These are phyloP conservation scores for Zymoseptoria crescenta DNA, from an alignment of 2,329 filamentous ascomycete species.

Conservation along the genomic window DNA sequence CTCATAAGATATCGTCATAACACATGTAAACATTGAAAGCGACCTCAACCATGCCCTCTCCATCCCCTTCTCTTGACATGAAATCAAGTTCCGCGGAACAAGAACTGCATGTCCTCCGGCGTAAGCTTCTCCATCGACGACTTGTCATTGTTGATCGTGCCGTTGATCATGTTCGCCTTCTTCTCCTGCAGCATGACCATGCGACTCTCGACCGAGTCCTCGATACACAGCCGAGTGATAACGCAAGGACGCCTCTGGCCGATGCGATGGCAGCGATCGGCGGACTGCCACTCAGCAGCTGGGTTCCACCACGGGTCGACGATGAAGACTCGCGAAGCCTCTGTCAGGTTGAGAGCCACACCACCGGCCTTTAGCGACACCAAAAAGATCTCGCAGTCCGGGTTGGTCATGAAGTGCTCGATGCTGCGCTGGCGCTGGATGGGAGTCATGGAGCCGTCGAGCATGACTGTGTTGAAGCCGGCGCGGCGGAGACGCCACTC, in stretches of 20 bases:
- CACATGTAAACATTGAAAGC: not conserved
- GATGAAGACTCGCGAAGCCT: conserved; percentile 91
- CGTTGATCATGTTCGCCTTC: conserved; percentile 96
- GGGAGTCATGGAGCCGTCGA: conserved; percentile 95
- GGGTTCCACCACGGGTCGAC: conserved; percentile 99
- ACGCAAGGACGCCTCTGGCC: conserved; percentile 89
- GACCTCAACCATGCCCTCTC: not conserved
- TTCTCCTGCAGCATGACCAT: conserved; percentile 97
- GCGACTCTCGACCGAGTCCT: conserved; percentile 91
- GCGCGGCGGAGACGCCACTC: conserved; percentile 94
- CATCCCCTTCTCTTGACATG: not conserved
- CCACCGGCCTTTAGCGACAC: conserved; percentile 94
- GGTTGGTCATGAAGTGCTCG: conserved; percentile 91
- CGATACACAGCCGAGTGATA: conserved; percentile 89
- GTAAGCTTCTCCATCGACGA: conserved; percentile 85
- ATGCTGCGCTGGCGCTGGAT: conserved; percentile 88
- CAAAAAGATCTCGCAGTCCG: conserved; percentile 89
- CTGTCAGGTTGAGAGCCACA: conserved; percentile 89
- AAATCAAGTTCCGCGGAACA: conserved; percentile 67
- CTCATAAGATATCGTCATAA: not conserved
- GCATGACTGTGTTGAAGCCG: conserved; percentile 97
- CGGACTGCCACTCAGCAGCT: conserved; percentile 98
- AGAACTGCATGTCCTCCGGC: conserved; percentile 87
- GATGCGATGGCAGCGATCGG: conserved; percentile 79
- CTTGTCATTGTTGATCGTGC: conserved; percentile 90